Conservation (phyloP, 2,329 filamentous ascomycete genomes). For the Sporothrix curviconia region DNA sequence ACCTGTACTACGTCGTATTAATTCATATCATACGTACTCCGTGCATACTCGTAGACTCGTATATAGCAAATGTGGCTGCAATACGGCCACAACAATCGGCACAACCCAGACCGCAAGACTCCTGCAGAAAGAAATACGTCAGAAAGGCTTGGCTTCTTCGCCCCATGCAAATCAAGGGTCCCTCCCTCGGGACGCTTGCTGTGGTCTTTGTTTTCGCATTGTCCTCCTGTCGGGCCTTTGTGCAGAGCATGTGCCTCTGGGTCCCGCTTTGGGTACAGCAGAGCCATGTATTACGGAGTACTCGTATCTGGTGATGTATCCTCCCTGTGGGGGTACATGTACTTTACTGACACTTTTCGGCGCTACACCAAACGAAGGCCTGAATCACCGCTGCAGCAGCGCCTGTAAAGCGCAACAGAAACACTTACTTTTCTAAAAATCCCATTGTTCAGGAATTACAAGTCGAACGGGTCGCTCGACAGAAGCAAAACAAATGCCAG, state of each 20-base stretch:
- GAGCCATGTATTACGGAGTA: no score
- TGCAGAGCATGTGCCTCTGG: neutral
- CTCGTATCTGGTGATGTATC: no score
- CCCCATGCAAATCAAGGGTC: slow-evolving; percentile 5
- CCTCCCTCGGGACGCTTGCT: neutral
- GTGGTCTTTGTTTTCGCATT: neutral
- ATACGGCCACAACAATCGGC: neutral
- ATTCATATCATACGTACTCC: no score
- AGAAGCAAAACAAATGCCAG: no score
- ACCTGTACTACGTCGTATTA: no score
- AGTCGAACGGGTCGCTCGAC: no score
- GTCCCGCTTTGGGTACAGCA: no score
- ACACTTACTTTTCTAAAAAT: neutral
- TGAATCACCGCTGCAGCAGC: no score
- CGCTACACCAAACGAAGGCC: no score
- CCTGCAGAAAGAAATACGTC: slow-evolving; percentile 3
- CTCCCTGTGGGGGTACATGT: slow-evolving; percentile 1
- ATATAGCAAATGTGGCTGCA: neutral
- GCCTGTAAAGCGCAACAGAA: neutral
- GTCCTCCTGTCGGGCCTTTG: neutral
- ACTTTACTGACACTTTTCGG: neutral
- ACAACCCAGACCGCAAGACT: neutral
- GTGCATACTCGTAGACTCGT: no score
- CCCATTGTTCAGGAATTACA: no score
- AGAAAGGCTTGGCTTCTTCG: slow-evolving; percentile 10